Evolutionary conservation across 768 basidiomycete species (phyloP).

Genomic region (Cystofilobasidium bisporidii): DNA sequence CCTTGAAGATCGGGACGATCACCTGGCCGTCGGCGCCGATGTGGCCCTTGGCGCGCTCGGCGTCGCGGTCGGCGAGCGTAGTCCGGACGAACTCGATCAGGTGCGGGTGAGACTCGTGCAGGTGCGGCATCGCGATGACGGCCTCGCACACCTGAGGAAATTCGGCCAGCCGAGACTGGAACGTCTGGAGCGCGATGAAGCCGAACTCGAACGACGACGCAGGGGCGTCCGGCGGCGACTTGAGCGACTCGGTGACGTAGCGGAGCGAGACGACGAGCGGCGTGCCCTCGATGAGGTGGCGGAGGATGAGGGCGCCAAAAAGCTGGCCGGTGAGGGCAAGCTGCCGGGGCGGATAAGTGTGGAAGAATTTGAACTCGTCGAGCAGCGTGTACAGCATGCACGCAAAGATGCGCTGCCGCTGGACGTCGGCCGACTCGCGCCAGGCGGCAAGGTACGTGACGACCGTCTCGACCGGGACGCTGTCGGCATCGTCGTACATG

Average conservation of each 20-base stretch:
- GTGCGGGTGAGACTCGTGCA: slow-evolving; percentile 77
- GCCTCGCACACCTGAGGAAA: slow-evolving; percentile 90
- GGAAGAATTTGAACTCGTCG: slow-evolving; percentile 99
- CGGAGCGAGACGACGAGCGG: slow-evolving; percentile 93
- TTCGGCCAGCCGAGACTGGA: slow-evolving; percentile 75
- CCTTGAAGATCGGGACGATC: slow-evolving; percentile 50
- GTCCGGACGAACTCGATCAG: slow-evolving; percentile 61
- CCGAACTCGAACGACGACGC: slow-evolving; percentile 78
- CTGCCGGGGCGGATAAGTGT: slow-evolving; percentile 86
- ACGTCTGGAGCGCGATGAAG: slow-evolving; percentile 74
- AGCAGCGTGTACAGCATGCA: slow-evolving; percentile 99
- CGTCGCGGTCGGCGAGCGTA: slow-evolving; percentile 47
- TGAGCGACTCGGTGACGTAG: slow-evolving; percentile 87
- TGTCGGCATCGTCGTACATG: slow-evolving; percentile 76
- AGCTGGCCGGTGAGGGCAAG: slow-evolving; percentile 90
- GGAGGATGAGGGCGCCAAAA: slow-evolving; percentile 91
- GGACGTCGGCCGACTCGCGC: slow-evolving; percentile 68
- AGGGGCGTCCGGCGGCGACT: slow-evolving; percentile 80
- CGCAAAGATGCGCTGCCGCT: slow-evolving; percentile 94
- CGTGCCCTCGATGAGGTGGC: slow-evolving; percentile 83
- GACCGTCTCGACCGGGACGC: slow-evolving; percentile 88
- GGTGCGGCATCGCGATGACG: slow-evolving; percentile 72
- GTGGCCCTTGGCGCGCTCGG: slow-evolving; percentile 10
- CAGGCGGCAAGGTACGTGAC: slow-evolving; percentile 74
- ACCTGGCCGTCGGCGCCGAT: slow-evolving; percentile 29